Conservation (phyloP, 257 asterid species). For the Coffea eugenioides region DNA sequence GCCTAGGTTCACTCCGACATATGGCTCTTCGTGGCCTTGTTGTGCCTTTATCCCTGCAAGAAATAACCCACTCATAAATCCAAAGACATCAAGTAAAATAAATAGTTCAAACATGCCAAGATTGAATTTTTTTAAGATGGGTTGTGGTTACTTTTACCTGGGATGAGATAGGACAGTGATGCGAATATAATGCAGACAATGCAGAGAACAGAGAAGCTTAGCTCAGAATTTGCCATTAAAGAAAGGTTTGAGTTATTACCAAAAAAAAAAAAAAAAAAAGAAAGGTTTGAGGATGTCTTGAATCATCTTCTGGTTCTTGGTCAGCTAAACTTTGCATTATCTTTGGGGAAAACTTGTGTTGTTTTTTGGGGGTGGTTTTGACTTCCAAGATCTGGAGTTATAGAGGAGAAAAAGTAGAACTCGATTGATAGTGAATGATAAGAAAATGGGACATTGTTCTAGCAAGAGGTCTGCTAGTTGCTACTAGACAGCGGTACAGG, state of each 20-base stretch:
- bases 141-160: constrained; percentile 39
- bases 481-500: neutral
- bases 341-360: constrained; percentile 3
- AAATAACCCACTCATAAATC: neutral
- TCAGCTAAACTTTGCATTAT: constrained; percentile 35
- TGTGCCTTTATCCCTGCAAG: constrained; percentile 56
- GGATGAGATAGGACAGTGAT: constrained; percentile 25
- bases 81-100: neutral
- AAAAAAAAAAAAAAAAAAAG: constrained; percentile 8
- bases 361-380: constrained; percentile 26
- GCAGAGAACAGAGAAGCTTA: constrained; percentile 27
- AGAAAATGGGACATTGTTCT: constrained; percentile 21
- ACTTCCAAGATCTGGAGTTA: constrained; percentile 24
- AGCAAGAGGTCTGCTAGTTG: neutral
- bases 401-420: constrained; percentile 15
- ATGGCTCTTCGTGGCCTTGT: constrained; percentile 63
- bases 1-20: constrained; percentile 91
- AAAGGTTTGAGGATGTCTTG: constrained; percentile 31
- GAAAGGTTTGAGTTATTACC: constrained; percentile 17
- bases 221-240: constrained; percentile 53
- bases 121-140: constrained; percentile 13
- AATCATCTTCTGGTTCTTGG: constrained; percentile 59
- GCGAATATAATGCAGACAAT: constrained; percentile 14
- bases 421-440: constrained; percentile 19
- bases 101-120: constrained; percentile 11